Evolutionary conservation across 202 grass and related monocot species (phyloP).

Genomic region (Setaria viridis): DNA sequence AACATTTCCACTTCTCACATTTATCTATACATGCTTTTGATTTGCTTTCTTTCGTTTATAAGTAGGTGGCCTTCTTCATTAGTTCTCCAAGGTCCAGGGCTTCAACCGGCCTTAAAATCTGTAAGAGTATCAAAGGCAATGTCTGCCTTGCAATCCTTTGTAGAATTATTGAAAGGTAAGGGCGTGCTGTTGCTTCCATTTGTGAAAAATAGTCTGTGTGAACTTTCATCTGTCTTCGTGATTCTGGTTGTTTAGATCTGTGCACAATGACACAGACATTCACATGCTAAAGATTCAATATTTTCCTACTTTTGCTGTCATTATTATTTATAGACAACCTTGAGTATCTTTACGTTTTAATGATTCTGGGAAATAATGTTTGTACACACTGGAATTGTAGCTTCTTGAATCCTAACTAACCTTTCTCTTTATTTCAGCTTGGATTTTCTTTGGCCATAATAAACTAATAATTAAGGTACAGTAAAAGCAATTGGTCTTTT

Average conservation of each 20-base stretch:
- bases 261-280: not conserved
- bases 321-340: not conserved
- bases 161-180: constrained; percentile 69
- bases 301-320: constrained; percentile 7
- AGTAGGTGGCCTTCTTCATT: constrained; percentile 83
- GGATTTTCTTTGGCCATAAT: constrained; percentile 68
- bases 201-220: not conserved
- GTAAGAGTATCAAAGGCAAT: constrained; percentile 70
- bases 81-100: constrained; percentile 72
- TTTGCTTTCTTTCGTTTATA: constrained; percentile 28
- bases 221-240: constrained; percentile 4
- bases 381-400: constrained; percentile 27
- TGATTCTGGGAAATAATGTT: constrained; percentile 11
- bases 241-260: constrained; percentile 14
- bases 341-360: not conserved
- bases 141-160: constrained; percentile 61
- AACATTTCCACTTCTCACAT: constrained; percentile 6
- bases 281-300: not conserved
- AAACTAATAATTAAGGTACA: constrained; percentile 43
- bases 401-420: constrained; percentile 40
- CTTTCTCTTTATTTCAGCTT: constrained; percentile 61
- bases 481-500: not conserved
- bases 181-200: constrained; percentile 5
- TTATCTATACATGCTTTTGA: constrained; percentile 27
- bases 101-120: constrained; percentile 71